phyloP scores from a whole-genome alignment of 345 rosid species.

The Noccaea bulbosa region DNA sequence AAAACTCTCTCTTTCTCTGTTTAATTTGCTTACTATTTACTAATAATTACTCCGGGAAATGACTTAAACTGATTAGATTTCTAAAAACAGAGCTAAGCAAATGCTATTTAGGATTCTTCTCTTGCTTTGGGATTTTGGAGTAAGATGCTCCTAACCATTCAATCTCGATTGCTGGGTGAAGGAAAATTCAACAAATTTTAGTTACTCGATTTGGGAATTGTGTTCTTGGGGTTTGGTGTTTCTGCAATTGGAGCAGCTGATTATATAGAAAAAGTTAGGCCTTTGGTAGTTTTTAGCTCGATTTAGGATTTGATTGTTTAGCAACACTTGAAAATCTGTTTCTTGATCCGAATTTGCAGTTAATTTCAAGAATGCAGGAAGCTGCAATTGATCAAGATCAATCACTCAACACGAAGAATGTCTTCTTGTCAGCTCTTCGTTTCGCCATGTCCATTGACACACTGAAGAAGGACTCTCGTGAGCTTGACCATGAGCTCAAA shows the following conservation, averaged over 20 bases:
- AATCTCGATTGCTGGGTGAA: neutral
- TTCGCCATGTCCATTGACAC: conserved; percentile 70
- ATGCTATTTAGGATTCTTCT: conserved; percentile 16
- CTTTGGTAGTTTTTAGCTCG: conserved; percentile 6
- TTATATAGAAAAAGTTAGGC: neutral
- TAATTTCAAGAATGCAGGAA: conserved; percentile 56
- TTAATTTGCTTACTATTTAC: neutral
- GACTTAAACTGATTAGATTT: conserved; percentile 11
- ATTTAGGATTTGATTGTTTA: neutral
- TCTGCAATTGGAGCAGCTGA: too few species aligned
- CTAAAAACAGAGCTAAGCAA: neutral
- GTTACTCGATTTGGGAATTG: neutral
- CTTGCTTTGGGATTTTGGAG: neutral
- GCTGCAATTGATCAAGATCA: conserved; percentile 43
- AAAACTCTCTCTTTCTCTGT: neutral
- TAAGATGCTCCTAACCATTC: conserved; percentile 6
- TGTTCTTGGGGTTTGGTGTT: conserved; percentile 13
- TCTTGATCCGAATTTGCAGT: conserved; percentile 26
- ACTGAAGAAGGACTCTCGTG: conserved; percentile 46
- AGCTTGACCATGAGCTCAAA: conserved; percentile 70
- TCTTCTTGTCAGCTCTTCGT: conserved; percentile 75
- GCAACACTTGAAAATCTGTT: neutral
- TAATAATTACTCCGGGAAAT: neutral
- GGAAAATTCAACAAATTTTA: neutral
- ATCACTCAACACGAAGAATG: conserved; percentile 55